A percentile compares a stretch with the other conserved stretches of the same genome.
Evolutionary conservation across 352 stramenopile genomes (phyloP).

Genomic region (Phytophthora vignae): DNA sequence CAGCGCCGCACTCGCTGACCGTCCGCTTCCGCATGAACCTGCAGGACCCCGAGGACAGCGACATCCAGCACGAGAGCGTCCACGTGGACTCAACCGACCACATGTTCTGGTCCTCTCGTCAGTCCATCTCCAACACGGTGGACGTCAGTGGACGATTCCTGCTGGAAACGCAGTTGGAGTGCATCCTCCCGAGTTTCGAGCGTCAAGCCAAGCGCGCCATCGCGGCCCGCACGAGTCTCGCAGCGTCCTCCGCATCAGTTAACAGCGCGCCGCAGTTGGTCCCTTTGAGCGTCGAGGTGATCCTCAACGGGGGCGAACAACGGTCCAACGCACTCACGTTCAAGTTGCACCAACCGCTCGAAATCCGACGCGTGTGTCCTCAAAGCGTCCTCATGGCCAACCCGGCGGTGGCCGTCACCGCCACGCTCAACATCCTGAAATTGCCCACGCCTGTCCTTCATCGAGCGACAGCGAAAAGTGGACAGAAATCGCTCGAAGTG

Average conservation of each 20-base stretch:
- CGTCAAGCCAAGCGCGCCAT: conserved; percentile 44
- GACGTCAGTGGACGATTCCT: conserved; percentile 61
- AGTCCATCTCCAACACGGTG: conserved; percentile 20
- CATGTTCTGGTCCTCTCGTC: not conserved
- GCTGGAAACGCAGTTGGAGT: conserved; percentile 69
- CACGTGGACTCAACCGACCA: conserved; percentile 8
- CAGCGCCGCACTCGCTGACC: conserved; percentile 67
- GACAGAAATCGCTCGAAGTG: conserved; percentile 10
- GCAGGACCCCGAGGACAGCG: conserved; percentile 19
- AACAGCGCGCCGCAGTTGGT: conserved; percentile 59
- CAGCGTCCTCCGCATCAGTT: conserved; percentile 52
- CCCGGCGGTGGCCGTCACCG: conserved; percentile 45
- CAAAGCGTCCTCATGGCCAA: conserved; percentile 66
- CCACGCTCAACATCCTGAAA: conserved; percentile 69
- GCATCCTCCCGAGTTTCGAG: conserved; percentile 59
- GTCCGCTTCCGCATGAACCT: conserved; percentile 60
- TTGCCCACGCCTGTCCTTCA: conserved; percentile 33
- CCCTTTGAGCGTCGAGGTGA: conserved; percentile 59
- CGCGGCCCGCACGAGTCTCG: conserved; percentile 46
- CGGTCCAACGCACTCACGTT: conserved; percentile 64
- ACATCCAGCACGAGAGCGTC: not conserved
- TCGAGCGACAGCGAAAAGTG: conserved; percentile 11
- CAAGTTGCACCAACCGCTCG: conserved; percentile 58
- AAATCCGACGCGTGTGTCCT: conserved; percentile 57
- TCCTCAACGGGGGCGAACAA: conserved; percentile 57